phyloP scores from a whole-genome alignment of 495 filamentous ascomycete species.

The Lasiosphaeria ovina region DNA sequence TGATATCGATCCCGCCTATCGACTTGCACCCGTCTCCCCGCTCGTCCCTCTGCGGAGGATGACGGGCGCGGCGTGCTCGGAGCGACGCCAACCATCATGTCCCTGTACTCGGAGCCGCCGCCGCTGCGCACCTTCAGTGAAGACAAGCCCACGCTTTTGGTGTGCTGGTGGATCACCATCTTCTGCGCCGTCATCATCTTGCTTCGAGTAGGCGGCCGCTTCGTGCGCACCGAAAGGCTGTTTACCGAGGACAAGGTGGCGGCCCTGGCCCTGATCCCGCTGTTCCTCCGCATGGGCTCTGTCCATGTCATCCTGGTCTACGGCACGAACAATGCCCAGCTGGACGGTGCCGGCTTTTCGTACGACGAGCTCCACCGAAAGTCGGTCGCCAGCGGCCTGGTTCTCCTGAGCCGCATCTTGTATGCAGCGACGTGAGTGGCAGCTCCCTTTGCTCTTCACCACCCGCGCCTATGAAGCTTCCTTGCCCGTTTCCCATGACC shows the following conservation, averaged over 20 bases:
- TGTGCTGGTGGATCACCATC: slow-evolving; percentile 90
- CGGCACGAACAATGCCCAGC: slow-evolving; percentile 81
- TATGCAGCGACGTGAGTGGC: slow-evolving; percentile 66
- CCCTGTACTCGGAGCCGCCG: slow-evolving; percentile 60
- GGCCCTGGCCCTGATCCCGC: slow-evolving; percentile 72
- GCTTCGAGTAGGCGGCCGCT: slow-evolving; percentile 72
- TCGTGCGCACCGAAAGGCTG: slow-evolving; percentile 73
- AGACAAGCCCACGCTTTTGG: slow-evolving; percentile 77
- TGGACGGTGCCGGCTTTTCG: slow-evolving; percentile 40
- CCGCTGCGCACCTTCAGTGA: slow-evolving; percentile 51
- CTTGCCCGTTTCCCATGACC: neutral
- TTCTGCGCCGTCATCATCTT: slow-evolving; percentile 81
- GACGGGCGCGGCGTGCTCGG: slow-evolving; percentile 49
- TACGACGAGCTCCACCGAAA: slow-evolving; percentile 49
- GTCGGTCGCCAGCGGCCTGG: slow-evolving; percentile 60
- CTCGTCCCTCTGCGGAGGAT: slow-evolving; percentile 63
- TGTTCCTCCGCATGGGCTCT: slow-evolving; percentile 78
- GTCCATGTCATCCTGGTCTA: slow-evolving; percentile 80
- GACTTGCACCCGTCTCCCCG: slow-evolving; percentile 21
- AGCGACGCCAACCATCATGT: slow-evolving; percentile 40
- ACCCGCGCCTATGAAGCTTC: neutral
- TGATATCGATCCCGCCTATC: neutral
- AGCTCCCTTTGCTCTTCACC: neutral
- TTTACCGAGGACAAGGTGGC: slow-evolving; percentile 89
- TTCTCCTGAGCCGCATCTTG: slow-evolving; percentile 63